Evolutionary conservation across 257 asterid genomes (phyloP), one percentile per base, ranked within the genome.

Genomic region (Anisodus acutangulus): DNA sequence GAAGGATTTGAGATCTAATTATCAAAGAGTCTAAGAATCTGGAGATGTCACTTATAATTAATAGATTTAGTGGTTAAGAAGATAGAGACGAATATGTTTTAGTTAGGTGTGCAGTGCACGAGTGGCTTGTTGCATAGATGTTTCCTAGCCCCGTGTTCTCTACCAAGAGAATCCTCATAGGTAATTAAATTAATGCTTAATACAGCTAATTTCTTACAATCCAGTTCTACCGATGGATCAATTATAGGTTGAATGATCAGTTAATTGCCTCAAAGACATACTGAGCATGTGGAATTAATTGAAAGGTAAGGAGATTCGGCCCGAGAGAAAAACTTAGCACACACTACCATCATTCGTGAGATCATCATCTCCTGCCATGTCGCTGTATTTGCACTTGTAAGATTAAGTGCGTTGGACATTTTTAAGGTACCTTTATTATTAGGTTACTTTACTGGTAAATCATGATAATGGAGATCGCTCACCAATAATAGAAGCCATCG

Each of bases 161-260:
- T 35, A 67, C 74, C 74, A 12, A 67, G 74, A 37, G 49, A 12
- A 67, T 67, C 76, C 78, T 69, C 53, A 16, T 68, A 64, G 16
- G n/a, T 64, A 15, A 64, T 31, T 10, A 35, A 68, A 68, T 68
- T 37, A 6, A 35, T 68, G 76, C 51, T 13, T 49, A 74, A 74
- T 49, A 51, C 81, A 74, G 81, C 51, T 68, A 37, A 68, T 43
- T 12, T 37, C 49, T 43, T 37, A 66, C 3, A 64, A 26, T 64
- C 71, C 17, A 26, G 17, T 64, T 64, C 62, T 55, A 57, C 19
- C n/a, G n/a, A 57, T 22, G 26, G 26, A 22, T 22, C 26, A 22
- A 63, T 22, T 63, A 63, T 22, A 63, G 17, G 43, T 63, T 9
- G 41, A 19, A 60, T 60, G 26, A 22, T 22, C 68, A 19, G 13